Evolutionary conservation across 2,329 filamentous ascomycete species (phyloP).

Genomic region (Escovopsis sp.): DNA sequence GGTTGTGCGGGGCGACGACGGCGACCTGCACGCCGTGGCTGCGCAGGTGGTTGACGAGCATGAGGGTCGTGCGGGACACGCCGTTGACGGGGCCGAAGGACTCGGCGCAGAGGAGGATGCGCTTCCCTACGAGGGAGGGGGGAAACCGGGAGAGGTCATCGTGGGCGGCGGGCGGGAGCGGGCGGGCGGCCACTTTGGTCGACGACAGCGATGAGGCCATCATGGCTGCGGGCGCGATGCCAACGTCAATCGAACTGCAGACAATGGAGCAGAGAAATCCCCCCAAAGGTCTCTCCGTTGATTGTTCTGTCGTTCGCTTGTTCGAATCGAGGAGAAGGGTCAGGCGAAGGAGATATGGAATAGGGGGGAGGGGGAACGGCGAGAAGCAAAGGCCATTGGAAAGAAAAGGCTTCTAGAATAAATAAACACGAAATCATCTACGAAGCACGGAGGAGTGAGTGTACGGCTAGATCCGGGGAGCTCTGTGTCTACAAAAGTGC

Average conservation of each 20-base stretch:
- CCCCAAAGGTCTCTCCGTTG: no score
- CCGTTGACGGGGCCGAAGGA: constrained; percentile 61
- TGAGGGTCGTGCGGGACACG: constrained; percentile 56
- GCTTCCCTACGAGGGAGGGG: constrained; percentile 38
- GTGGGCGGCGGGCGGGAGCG: constrained; percentile 11
- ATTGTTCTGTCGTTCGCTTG: no score
- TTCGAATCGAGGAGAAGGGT: no score
- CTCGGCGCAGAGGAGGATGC: constrained; percentile 53
- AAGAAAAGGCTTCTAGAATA: no score
- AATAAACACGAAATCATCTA: no score
- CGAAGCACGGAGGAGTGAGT: no score
- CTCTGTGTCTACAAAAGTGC: neutral
- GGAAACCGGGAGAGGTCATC: constrained; percentile 32
- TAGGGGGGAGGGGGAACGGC: no score
- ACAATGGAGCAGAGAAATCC: neutral
- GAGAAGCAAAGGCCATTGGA: no score
- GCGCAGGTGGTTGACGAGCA: constrained; percentile 52
- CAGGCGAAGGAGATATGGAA: no score
- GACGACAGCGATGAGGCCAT: constrained; percentile 4
- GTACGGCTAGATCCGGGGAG: neutral
- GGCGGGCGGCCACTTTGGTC: neutral
- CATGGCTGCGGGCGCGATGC: neutral
- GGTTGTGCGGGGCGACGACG: constrained; percentile 49
- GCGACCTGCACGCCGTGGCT: constrained; percentile 49
- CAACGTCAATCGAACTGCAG: no score